Conservation (phyloP, 2,329 filamentous ascomycete species). For the Stemphylium lycopersici region DNA sequence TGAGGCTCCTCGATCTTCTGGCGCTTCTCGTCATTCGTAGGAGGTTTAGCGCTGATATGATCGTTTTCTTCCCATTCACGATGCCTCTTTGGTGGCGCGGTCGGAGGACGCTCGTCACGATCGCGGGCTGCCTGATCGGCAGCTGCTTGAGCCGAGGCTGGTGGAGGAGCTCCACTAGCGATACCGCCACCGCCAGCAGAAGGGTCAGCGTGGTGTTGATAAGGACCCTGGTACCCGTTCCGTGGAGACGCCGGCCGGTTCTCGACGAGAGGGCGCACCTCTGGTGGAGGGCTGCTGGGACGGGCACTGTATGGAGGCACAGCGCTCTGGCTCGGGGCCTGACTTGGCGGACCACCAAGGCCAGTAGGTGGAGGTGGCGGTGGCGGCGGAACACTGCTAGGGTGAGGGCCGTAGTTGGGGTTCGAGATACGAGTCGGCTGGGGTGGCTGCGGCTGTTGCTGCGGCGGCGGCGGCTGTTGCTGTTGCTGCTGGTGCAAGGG, state of each 20-base stretch:
- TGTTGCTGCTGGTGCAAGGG: constrained; percentile 43
- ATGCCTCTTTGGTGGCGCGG: constrained; percentile 76
- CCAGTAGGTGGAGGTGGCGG: constrained; percentile 62
- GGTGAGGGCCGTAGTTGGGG: constrained; percentile 55
- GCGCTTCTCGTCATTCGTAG: constrained; percentile 82
- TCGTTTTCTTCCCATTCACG: constrained; percentile 92
- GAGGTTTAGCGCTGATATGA: constrained; percentile 74
- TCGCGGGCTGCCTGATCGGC: constrained; percentile 72
- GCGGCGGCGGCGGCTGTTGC: constrained; percentile 33
- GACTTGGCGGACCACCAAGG: constrained; percentile 58
- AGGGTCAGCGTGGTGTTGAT: constrained; percentile 74
- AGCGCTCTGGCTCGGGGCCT: constrained; percentile 53
- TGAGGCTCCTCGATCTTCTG: constrained; percentile 85
- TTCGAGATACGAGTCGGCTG: constrained; percentile 56
- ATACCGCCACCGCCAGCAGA: constrained; percentile 64
- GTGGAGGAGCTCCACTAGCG: constrained; percentile 70
- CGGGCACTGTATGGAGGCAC: constrained; percentile 70
- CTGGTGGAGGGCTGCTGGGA: constrained; percentile 79
- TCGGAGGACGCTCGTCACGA: constrained; percentile 74
- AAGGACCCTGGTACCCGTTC: constrained; percentile 82
- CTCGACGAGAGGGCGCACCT: constrained; percentile 81
- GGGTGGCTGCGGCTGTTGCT: constrained; percentile 31
- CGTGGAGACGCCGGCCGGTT: constrained; percentile 91
- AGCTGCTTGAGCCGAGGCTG: constrained; percentile 68
- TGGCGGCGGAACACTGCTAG: constrained; percentile 60